A percentile compares a stretch with the other conserved stretches of the same genome.
These are phyloP conservation scores for Leccinum proliferum DNA, from an alignment of 1,284 basidiomycete species.

Conservation along the genomic window DNA sequence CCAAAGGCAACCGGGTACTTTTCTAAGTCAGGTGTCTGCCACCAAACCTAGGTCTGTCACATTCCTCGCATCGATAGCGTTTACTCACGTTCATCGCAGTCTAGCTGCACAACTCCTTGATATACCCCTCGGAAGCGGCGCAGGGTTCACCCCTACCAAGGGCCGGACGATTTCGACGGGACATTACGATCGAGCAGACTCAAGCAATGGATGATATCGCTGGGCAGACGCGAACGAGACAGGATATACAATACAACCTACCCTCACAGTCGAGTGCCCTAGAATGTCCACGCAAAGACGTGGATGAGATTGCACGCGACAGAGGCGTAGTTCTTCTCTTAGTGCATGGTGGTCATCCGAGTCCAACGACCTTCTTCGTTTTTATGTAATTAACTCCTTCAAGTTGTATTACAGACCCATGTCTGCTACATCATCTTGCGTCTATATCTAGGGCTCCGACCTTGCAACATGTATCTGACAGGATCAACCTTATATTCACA, in stretches of 20 bases:
- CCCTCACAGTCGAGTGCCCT: slow-evolving; percentile 36
- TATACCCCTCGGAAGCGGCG: slow-evolving; percentile 61
- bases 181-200: slow-evolving; percentile 56
- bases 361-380: slow-evolving; percentile 11
- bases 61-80: no score
- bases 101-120: no score
- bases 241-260: slow-evolving; percentile 45
- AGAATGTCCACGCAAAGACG: slow-evolving; percentile 41
- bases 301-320: slow-evolving; percentile 68
- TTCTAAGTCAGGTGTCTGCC: no score
- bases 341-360: slow-evolving; percentile 54
- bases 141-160: slow-evolving; percentile 65
- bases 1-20: no score
- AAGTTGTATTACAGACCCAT: slow-evolving; percentile 41
- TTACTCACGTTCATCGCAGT: no score
- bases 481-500: slow-evolving; percentile 67
- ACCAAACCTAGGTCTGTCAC: no score
- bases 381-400: not conserved
- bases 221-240: slow-evolving; percentile 70
- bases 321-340: slow-evolving; percentile 55
- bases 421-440: slow-evolving; percentile 62
- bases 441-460: slow-evolving; percentile 65
- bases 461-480: slow-evolving; percentile 70
- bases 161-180: slow-evolving; percentile 47
- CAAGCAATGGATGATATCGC: slow-evolving; percentile 68